Base-by-base conservation (phyloP, 331 rosid genomes). In the Quercus lobata region DNA sequence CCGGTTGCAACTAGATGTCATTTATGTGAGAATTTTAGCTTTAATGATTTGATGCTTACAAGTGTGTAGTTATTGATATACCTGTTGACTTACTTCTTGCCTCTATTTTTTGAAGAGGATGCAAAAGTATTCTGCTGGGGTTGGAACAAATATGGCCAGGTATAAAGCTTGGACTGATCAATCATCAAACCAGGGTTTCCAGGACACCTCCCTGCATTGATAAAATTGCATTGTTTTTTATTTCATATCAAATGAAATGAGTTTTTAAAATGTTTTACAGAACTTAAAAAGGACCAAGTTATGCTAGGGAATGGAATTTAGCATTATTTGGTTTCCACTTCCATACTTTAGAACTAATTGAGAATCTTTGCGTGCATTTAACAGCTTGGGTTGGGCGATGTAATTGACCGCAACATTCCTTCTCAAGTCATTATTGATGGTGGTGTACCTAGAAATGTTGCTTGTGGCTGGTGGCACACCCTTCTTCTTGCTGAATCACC, bases 111-210 rank as follows among this genome's bases (percentile, higher is more conserved):
- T 82, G 68, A 53, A 94, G 98, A 84, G 32, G 87, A 91, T 78
- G 89, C 89, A 41, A 91, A 91, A 83, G 92, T 92, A 46, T 94
- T 94, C 71, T 83, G 96, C 88, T 95, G 99, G 97, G 99, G 99
- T 61, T 95, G 99, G 99, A 95, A 95, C 93, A 95, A 95, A 78
- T 92, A 95, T 65, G 97, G 97, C 32, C 99, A 95, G 97, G 99
- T 92, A 84, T 68, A 52, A 76, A 29, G 5, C 53, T 63, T 46
- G n/a, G 16, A 68, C 27, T 9, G 10, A 34, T 68, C 24, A 10
- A 35, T 29, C 4, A 17, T 68, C 52, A 34, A 68, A 46, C 15
- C 27, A 34, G 4, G 19, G 41, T 65, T 65, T 16, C 71, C 22
- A 30, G 8, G 49, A 46, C 72, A 34, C 27, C 8, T 4, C 49